phyloP scores from a whole-genome alignment of 495 filamentous ascomycete genomes.

The Terfezia boudieri region DNA sequence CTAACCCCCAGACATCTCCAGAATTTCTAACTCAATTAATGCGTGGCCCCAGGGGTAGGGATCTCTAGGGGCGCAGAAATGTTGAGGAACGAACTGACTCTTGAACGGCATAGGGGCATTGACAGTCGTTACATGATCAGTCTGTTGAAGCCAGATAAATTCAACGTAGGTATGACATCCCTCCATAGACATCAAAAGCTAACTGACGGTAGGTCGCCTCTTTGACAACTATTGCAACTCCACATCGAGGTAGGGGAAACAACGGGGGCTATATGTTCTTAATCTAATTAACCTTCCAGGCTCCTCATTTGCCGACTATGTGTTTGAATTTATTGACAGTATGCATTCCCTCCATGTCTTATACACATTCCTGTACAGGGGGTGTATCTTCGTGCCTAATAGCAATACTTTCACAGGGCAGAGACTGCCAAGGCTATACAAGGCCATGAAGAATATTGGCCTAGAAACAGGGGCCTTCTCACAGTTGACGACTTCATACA shows the following conservation, averaged over 20 bases:
- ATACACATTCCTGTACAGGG: too few species aligned
- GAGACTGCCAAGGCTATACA: conserved; percentile 46
- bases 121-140: conserved; percentile 90
- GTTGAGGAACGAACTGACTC: background rate
- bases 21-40: background rate
- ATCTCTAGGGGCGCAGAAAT: background rate
- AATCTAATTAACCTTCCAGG: too few species aligned
- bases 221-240: conserved; percentile 70
- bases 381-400: too few species aligned
- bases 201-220: conserved; percentile 31
- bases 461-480: conserved; percentile 64
- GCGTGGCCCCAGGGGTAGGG: conserved; percentile 8
- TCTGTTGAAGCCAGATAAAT: conserved; percentile 38
- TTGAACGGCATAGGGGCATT: conserved; percentile 37
- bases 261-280: background rate
- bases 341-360: too few species aligned
- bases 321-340: too few species aligned
- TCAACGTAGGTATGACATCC: too few species aligned
- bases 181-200: too few species aligned
- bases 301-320: too few species aligned
- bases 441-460: conserved; percentile 38
- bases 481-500: conserved; percentile 65
- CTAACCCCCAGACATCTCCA: background rate
- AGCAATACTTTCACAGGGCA: conserved; percentile 16
- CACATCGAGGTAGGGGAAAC: conserved; percentile 43